A percentile compares a stretch with the other conserved stretches of the same genome.
Evolutionary conservation across 2,329 filamentous ascomycete species (phyloP).

Genomic region (Paraphaeosphaeria sporulosa): DNA sequence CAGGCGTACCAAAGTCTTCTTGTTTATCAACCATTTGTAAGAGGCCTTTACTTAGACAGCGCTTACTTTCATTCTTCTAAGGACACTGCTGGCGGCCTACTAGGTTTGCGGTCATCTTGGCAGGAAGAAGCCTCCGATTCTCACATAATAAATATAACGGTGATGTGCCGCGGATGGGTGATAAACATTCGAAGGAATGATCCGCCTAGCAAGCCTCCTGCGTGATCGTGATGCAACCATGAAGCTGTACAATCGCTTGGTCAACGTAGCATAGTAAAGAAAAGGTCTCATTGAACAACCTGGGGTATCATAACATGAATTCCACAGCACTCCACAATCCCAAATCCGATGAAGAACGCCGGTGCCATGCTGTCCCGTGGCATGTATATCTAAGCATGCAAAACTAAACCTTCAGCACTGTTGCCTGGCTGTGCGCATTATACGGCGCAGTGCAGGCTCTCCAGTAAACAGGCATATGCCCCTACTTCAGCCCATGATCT

Average conservation of each 20-base stretch:
- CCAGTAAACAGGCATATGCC: background rate
- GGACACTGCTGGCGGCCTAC: background rate
- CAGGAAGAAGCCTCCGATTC: too few species aligned
- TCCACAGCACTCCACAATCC: background rate
- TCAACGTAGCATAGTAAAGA: background rate
- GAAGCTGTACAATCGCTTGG: too few species aligned
- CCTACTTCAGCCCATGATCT: constrained; percentile 19
- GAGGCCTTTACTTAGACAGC: background rate
- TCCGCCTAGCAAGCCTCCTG: too few species aligned
- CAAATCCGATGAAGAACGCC: background rate
- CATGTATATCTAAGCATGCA: background rate
- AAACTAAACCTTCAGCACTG: background rate
- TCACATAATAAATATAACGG: too few species aligned
- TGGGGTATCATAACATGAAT: background rate
- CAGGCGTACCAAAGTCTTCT: background rate
- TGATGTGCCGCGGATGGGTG: too few species aligned
- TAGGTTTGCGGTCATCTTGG: background rate
- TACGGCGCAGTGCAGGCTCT: background rate
- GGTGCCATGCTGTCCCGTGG: background rate
- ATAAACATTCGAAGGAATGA: too few species aligned
- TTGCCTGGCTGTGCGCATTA: background rate
- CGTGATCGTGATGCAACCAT: too few species aligned
- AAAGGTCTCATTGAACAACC: background rate
- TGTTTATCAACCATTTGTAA: background rate
- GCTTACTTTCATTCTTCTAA: background rate